A percentile compares a stretch with the other conserved stretches of the same genome.
phyloP scores from a whole-genome alignment of 805 yeast species.

The Suhomyces tanzawaensis region DNA sequence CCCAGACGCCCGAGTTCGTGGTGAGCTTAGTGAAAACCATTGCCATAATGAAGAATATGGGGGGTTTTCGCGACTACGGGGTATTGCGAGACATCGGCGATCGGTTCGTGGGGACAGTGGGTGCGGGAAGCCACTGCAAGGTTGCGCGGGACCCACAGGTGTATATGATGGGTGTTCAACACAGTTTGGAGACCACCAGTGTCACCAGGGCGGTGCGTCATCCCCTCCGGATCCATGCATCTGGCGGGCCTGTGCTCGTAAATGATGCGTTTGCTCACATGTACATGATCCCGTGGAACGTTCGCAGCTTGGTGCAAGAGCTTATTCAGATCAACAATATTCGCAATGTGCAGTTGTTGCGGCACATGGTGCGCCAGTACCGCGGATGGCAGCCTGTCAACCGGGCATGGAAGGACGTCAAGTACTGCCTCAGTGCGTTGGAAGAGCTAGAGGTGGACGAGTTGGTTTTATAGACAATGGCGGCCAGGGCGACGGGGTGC shows the following conservation, averaged over 20 bases:
- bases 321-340: constrained; percentile 32
- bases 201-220: constrained; percentile 14
- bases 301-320: constrained; percentile 37
- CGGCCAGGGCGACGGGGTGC: no score
- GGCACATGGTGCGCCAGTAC: constrained; percentile 24
- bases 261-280: constrained; percentile 11
- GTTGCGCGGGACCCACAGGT: constrained; percentile 23
- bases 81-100: constrained; percentile 30
- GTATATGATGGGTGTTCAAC: constrained; percentile 28
- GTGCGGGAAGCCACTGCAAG: constrained; percentile 27
- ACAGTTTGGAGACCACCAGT: constrained; percentile 38
- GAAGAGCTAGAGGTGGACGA: constrained; percentile 19
- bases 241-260: neutral
- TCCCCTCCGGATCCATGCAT: constrained; percentile 8
- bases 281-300: constrained; percentile 38
- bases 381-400: constrained; percentile 24
- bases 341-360: constrained; percentile 20
- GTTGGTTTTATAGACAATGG: constrained; percentile 1
- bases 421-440: constrained; percentile 33
- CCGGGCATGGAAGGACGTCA: constrained; percentile 32
- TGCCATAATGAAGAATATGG: constrained; percentile 34
- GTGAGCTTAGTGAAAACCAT: constrained; percentile 25
- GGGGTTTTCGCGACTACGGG: constrained; percentile 28
- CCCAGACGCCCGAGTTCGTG: constrained; percentile 28
- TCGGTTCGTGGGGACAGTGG: constrained; percentile 22